Percentiles rank a stretch among this genome's conserved stretches.
These are phyloP conservation scores for Vaccinium vitisidaea DNA, from an alignment of 148 eudicot genomes.

Conservation along the genomic window DNA sequence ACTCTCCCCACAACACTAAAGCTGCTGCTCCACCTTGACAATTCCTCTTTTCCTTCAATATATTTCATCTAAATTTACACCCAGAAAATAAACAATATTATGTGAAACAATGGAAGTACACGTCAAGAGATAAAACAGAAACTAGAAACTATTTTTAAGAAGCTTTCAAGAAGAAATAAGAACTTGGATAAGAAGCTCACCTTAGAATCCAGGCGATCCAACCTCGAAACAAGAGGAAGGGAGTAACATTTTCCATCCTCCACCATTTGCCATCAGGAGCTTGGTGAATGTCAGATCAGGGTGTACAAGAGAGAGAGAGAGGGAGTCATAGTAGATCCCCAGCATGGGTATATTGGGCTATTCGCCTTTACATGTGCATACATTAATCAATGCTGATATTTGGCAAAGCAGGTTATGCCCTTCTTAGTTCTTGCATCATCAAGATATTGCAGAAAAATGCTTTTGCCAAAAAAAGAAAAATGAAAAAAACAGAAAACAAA, in stretches of 20 bases:
- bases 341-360: neutral
- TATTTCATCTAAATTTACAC: slow-evolving; percentile 25
- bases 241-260: neutral
- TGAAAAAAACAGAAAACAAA: neutral
- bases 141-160: neutral
- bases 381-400: neutral
- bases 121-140: neutral
- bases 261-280: slow-evolving; percentile 4
- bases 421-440: neutral
- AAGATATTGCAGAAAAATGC: neutral
- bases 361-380: neutral
- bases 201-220: slow-evolving; percentile 4
- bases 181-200: neutral
- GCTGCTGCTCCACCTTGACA: slow-evolving; percentile 28
- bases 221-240: slow-evolving; percentile 12
- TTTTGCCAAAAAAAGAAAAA: neutral
- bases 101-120: neutral
- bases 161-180: neutral
- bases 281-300: neutral
- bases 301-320: neutral
- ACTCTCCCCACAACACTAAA: neutral
- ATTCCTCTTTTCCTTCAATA: slow-evolving; percentile 30
- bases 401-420: neutral
- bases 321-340: neutral
- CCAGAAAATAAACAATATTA: neutral